phyloP scores from a whole-genome alignment of 2,329 filamentous ascomycete genomes.

The Bertia moriformis region DNA sequence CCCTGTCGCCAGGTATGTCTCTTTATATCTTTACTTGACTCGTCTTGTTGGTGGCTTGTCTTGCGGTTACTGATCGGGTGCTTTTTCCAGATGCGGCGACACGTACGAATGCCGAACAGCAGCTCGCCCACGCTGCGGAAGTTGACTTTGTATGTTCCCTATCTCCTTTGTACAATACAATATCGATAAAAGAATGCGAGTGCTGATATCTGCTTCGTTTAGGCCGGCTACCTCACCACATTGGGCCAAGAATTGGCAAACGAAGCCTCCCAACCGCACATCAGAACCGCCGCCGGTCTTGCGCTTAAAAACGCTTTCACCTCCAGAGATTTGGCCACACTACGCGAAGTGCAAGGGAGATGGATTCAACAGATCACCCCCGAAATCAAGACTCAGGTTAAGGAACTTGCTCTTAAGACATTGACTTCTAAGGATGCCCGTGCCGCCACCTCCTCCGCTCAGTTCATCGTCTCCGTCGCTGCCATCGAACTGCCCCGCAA shows the following conservation, averaged over 20 bases:
- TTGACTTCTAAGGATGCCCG: slow-evolving; percentile 65
- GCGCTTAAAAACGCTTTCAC: slow-evolving; percentile 97
- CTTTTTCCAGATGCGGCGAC: slow-evolving; percentile 63
- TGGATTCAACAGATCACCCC: slow-evolving; percentile 75
- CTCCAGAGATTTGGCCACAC: slow-evolving; percentile 73
- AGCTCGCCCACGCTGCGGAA: slow-evolving; percentile 82
- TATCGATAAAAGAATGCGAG: too few relatives aligned
- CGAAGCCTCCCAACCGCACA: slow-evolving; percentile 66
- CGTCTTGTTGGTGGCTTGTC: slow-evolving; percentile 11
- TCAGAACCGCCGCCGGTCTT: slow-evolving; percentile 86
- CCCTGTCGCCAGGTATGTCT: slow-evolving; percentile 75
- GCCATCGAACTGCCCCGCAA: slow-evolving; percentile 84
- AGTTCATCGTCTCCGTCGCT: slow-evolving; percentile 90
- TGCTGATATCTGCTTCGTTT: slow-evolving; percentile 7
- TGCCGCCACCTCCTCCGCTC: slow-evolving; percentile 77
- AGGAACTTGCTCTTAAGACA: slow-evolving; percentile 79
- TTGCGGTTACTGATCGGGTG: slow-evolving; percentile 18
- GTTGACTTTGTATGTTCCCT: slow-evolving; percentile 71
- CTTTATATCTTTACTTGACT: slow-evolving; percentile 6
- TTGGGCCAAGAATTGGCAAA: slow-evolving; percentile 91
- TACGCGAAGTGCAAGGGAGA: slow-evolving; percentile 83
- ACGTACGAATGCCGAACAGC: slow-evolving; percentile 83
- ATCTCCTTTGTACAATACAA: slow-evolving; percentile 6
- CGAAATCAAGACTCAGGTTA: slow-evolving; percentile 74
- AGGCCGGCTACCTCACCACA: slow-evolving; percentile 85